Evolutionary conservation across 2,329 filamentous ascomycete species (phyloP).

Genomic region (Colletotrichum tropicale): DNA sequence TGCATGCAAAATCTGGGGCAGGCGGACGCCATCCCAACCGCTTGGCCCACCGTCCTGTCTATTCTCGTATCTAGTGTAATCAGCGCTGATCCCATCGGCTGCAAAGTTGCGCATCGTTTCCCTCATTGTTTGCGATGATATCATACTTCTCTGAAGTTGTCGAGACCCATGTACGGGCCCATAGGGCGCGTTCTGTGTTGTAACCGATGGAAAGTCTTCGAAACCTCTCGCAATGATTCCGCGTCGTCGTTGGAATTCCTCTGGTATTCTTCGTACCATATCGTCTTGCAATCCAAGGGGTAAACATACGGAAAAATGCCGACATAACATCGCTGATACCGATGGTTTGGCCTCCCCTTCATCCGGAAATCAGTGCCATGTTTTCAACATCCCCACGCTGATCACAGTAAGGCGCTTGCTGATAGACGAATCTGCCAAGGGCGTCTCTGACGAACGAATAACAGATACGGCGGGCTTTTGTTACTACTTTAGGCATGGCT

Average conservation of each 20-base stretch:
- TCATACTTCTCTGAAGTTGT: neutral
- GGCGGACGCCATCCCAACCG: neutral
- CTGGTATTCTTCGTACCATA: neutral
- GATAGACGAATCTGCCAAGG: neutral
- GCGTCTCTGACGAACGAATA: neutral
- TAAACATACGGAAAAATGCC: neutral
- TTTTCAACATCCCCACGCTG: neutral
- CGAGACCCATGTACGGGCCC: neutral
- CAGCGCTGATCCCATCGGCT: neutral
- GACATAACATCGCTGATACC: neutral
- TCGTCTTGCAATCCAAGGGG: neutral
- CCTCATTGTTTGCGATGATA: neutral
- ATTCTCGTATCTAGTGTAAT: neutral
- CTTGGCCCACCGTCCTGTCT: neutral
- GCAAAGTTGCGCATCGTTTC: neutral
- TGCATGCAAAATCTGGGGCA: neutral
- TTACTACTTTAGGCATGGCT: neutral
- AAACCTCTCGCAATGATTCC: neutral
- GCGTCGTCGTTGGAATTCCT: neutral
- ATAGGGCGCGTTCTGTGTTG: neutral
- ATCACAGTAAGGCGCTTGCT: neutral
- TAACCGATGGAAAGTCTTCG: neutral
- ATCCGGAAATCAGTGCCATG: neutral
- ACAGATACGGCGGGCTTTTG: neutral
- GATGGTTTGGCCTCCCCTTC: neutral